phyloP scores from a whole-genome alignment of 805 yeast genomes.

The Saturnispora besseyi region DNA sequence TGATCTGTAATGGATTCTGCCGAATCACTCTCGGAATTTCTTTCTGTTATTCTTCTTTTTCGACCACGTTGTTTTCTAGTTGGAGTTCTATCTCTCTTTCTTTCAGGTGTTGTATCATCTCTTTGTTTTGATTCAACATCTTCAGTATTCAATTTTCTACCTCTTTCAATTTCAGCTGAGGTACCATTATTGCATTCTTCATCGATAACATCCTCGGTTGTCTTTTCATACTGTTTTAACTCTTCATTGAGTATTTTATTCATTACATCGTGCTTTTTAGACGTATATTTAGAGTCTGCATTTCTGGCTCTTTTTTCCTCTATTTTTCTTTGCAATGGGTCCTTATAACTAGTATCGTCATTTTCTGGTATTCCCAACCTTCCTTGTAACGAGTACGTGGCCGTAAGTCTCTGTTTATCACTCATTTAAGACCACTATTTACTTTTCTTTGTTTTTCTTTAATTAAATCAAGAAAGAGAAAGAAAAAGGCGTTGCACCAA shows the following conservation, averaged over 20 bases:
- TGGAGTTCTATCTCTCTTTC: conserved; percentile 16
- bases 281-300: conserved; percentile 15
- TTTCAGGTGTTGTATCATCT: background rate
- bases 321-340: background rate
- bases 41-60: background rate
- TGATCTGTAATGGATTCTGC: background rate
- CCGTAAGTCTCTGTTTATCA: background rate
- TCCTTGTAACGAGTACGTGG: background rate
- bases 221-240: conserved; percentile 41
- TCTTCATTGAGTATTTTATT: conserved; percentile 27
- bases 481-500: background rate
- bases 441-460: background rate
- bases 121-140: background rate
- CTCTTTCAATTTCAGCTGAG: conserved; percentile 15
- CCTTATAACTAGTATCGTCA: background rate
- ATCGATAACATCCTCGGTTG: conserved; percentile 22
- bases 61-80: conserved; percentile 4
- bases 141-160: conserved; percentile 1
- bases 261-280: background rate
- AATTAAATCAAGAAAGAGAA: background rate
- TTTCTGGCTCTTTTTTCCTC: background rate
- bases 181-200: conserved; percentile 14
- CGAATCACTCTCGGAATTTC: background rate
- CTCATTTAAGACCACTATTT: background rate
- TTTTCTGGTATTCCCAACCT: background rate